phyloP scores from a whole-genome alignment of 257 asterid genomes.

The Lantana camara region DNA sequence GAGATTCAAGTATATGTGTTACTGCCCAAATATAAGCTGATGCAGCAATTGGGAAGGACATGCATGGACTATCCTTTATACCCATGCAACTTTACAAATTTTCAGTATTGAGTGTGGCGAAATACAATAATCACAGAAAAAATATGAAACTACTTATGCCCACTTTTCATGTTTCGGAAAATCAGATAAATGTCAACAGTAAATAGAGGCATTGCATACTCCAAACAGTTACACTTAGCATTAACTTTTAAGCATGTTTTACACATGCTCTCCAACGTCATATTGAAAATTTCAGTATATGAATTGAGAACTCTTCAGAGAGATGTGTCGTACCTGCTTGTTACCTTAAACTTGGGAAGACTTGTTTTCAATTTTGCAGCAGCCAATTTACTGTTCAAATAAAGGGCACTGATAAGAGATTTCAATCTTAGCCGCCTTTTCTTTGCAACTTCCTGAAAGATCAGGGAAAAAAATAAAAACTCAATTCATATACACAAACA shows the following conservation, averaged over 20 bases:
- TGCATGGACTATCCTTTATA: not conserved
- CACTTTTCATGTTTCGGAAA: not conserved
- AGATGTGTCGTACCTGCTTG: slow-evolving; percentile 56
- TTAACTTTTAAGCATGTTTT: too few species aligned
- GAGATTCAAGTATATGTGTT: too few species aligned
- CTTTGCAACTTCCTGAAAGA: slow-evolving; percentile 71
- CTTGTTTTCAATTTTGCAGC: slow-evolving; percentile 44
- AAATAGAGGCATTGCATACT: slow-evolving; percentile 9
- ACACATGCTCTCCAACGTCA: slow-evolving; percentile 3
- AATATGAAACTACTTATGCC: not conserved
- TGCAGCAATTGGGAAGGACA: too few species aligned
- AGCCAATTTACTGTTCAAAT: slow-evolving; percentile 38
- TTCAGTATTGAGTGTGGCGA: not conserved
- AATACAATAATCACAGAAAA: not conserved
- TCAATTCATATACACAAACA: slow-evolving; percentile 20
- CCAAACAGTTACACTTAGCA: slow-evolving; percentile 9
- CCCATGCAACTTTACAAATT: not conserved
- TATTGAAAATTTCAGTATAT: slow-evolving; percentile 8
- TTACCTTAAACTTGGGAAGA: slow-evolving; percentile 61
- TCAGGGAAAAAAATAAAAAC: slow-evolving; percentile 21
- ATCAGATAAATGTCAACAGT: slow-evolving; percentile 2
- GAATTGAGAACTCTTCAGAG: slow-evolving; percentile 14
- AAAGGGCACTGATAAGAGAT: slow-evolving; percentile 65
- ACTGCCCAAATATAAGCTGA: too few species aligned
- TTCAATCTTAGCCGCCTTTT: slow-evolving; percentile 50